Conservation (phyloP, 257 asterid genomes). For the Eucommia ulmoides region DNA sequence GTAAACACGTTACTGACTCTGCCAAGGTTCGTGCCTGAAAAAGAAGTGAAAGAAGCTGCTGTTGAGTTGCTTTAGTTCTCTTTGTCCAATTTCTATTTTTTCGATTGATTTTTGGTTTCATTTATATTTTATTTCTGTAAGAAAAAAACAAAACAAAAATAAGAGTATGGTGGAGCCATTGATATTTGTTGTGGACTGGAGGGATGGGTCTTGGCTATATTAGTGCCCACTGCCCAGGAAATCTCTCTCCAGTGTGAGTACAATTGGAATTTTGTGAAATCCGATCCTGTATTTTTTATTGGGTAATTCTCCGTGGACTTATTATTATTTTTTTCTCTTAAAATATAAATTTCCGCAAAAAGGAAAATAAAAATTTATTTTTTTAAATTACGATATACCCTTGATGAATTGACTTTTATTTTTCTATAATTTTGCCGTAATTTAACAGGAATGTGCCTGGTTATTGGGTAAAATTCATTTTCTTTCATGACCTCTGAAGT, state of each 20-base stretch:
- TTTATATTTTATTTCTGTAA: conserved; percentile 2
- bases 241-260: conserved; percentile 13
- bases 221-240: conserved; percentile 26
- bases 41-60: conserved; percentile 17
- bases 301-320: conserved; percentile 5
- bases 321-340: too few relatives aligned
- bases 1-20: conserved; percentile 29
- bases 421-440: too few relatives aligned
- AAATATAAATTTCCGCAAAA: too few relatives aligned
- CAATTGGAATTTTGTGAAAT: conserved; percentile 21
- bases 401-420: too few relatives aligned
- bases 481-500: too few relatives aligned
- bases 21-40: conserved; percentile 25
- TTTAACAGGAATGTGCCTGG: too few relatives aligned
- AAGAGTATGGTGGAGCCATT: conserved; percentile 3
- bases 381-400: too few relatives aligned
- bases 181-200: conserved; percentile 11
- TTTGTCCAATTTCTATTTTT: conserved; percentile 1
- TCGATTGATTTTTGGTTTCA: not conserved
- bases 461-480: too few relatives aligned
- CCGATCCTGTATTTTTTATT: too few relatives aligned
- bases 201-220: conserved; percentile 25
- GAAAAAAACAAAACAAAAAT: not conserved
- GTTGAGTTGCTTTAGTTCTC: conserved; percentile 2
- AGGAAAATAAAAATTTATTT: too few relatives aligned